Conservation (phyloP, 2,329 filamentous ascomycete genomes). For the Fusarium penzigii region DNA sequence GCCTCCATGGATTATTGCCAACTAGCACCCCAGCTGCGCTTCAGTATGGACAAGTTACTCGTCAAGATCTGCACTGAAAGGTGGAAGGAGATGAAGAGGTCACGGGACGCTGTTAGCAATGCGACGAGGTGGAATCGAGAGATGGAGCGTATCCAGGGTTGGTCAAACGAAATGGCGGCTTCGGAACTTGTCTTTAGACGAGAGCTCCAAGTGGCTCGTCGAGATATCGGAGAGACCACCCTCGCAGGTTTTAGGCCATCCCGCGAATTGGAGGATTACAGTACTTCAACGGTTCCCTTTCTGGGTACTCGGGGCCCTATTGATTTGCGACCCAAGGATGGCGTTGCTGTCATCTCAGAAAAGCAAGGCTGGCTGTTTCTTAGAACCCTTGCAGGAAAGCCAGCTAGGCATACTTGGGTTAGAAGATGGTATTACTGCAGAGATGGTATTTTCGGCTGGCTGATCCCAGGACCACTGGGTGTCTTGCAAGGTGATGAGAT, state of each 20-base stretch:
- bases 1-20: conserved; percentile 93
- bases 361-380: conserved; percentile 96
- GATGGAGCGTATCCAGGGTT: conserved; percentile 89
- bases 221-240: conserved; percentile 78
- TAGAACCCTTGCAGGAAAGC: conserved; percentile 80
- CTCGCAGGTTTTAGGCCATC: conserved; percentile 75
- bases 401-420: conserved; percentile 85
- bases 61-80: conserved; percentile 83
- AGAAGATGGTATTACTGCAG: conserved; percentile 95
- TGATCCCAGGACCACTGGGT: conserved; percentile 80
- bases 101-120: conserved; percentile 64
- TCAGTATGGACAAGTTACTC: conserved; percentile 81
- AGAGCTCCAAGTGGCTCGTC: conserved; percentile 76
- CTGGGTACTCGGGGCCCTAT: conserved; percentile 71
- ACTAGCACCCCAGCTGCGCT: conserved; percentile 80
- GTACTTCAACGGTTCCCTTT: conserved; percentile 84
- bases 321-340: conserved; percentile 56
- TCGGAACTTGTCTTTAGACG: conserved; percentile 81
- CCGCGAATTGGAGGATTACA: conserved; percentile 90
- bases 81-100: conserved; percentile 80
- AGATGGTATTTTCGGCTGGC: conserved; percentile 93
- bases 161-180: conserved; percentile 91
- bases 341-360: conserved; percentile 60
- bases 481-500: conserved; percentile 97
- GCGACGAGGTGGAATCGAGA: conserved; percentile 72